phyloP scores from a whole-genome alignment of 495 filamentous ascomycete genomes.

The Terfezia claveryi region DNA sequence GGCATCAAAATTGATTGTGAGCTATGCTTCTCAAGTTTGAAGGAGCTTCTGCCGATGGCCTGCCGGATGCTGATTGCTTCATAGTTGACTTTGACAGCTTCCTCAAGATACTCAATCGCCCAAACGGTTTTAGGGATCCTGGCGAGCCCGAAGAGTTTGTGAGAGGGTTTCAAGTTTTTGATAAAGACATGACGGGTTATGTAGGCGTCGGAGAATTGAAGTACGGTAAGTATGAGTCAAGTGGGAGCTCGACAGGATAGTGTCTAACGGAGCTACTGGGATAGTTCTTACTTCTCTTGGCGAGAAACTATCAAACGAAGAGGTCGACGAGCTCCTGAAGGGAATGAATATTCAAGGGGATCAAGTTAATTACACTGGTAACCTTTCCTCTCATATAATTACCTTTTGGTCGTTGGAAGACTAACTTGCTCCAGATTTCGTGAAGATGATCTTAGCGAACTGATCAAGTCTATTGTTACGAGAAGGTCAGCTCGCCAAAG shows the following conservation, averaged over 20 bases:
- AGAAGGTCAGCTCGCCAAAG: too few relatives aligned
- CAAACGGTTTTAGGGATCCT: conserved; percentile 92
- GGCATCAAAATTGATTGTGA: conserved; percentile 71
- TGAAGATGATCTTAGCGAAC: conserved; percentile 85
- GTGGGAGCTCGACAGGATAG: neutral
- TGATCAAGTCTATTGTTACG: conserved; percentile 21
- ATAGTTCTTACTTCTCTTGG: conserved; percentile 82
- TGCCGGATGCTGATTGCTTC: neutral
- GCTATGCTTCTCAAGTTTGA: conserved; percentile 17
- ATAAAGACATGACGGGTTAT: conserved; percentile 95
- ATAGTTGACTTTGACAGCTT: conserved; percentile 96
- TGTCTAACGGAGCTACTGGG: neutral
- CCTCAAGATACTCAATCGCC: conserved; percentile 82
- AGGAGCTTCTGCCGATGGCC: neutral
- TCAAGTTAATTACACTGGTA: conserved; percentile 92
- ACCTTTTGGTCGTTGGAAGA: neutral
- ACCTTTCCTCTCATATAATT: conserved; percentile 8
- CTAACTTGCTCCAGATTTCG: conserved; percentile 39
- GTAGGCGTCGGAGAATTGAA: conserved; percentile 91
- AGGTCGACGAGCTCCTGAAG: conserved; percentile 95
- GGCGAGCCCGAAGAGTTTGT: conserved; percentile 96
- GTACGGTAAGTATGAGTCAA: conserved; percentile 37
- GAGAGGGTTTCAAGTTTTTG: conserved; percentile 94
- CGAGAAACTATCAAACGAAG: conserved; percentile 96
- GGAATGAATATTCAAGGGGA: conserved; percentile 82